Evolutionary conservation across 768 basidiomycete species (phyloP).

Genomic region (Suillus sp.): DNA sequence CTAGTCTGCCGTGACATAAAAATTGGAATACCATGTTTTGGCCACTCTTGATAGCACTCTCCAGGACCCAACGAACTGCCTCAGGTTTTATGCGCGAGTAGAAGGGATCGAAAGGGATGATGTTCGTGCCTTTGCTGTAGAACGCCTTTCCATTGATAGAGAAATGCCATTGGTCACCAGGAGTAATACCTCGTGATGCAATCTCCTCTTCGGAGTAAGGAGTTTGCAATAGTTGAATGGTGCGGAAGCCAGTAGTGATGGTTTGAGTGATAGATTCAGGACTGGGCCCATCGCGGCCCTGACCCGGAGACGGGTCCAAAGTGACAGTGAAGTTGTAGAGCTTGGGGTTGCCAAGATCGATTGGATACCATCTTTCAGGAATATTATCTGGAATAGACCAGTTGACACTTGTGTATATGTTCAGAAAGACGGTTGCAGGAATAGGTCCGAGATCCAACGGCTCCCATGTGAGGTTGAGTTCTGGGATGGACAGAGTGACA

Average conservation of each 20-base stretch:
- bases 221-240: constrained; percentile 52
- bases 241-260: constrained; percentile 59
- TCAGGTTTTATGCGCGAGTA: constrained; percentile 53
- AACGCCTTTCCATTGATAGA: constrained; percentile 59
- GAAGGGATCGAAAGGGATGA: constrained; percentile 65
- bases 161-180: constrained; percentile 65
- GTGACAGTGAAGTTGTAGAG: constrained; percentile 53
- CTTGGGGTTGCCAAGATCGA: constrained; percentile 56
- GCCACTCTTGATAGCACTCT: constrained; percentile 54
- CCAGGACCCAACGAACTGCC: constrained; percentile 54
- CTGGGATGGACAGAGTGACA: constrained; percentile 48
- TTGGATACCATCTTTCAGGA: constrained; percentile 56
- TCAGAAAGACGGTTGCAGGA: constrained; percentile 25
- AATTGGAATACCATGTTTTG: constrained; percentile 53
- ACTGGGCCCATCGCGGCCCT: constrained; percentile 11
- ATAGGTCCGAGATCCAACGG: constrained; percentile 25
- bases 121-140: constrained; percentile 56
- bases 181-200: constrained; percentile 49
- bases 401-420: constrained; percentile 44
- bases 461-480: constrained; percentile 44
- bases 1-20: constrained; percentile 14
- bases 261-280: constrained; percentile 38
- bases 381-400: constrained; percentile 49
- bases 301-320: constrained; percentile 31
- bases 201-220: constrained; percentile 49